Conservation (phyloP, 495 filamentous ascomycete genomes). For the Rostrohypoxylon terebratum region DNA sequence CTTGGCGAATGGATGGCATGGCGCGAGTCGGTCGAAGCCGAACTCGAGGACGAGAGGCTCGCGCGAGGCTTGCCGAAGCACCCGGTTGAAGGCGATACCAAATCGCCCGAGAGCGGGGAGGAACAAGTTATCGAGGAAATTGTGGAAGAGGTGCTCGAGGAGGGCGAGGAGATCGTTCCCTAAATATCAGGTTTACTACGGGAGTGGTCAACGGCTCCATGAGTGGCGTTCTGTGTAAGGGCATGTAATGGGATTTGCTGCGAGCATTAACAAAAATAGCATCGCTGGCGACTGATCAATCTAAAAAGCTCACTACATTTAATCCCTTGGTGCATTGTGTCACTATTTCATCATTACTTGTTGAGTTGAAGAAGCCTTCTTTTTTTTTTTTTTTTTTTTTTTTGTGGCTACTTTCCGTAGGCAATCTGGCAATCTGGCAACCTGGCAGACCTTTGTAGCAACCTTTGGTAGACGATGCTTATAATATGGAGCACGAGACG, state of each 20-base stretch:
- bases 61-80: constrained; percentile 74
- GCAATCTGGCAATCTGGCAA: too few relatives aligned
- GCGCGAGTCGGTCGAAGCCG: constrained; percentile 78
- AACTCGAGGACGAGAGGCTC: constrained; percentile 77
- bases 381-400: neutral
- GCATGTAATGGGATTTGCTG: constrained; percentile 38
- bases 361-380: neutral
- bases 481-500: constrained; percentile 13
- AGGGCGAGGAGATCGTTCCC: constrained; percentile 79
- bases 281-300: constrained; percentile 15
- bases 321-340: neutral
- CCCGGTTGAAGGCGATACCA: constrained; percentile 68
- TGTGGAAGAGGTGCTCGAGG: constrained; percentile 93
- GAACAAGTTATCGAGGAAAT: constrained; percentile 85
- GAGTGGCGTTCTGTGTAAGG: constrained; percentile 47
- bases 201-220: constrained; percentile 28
- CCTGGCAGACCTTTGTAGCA: too few relatives aligned
- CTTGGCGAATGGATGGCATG: constrained; percentile 93
- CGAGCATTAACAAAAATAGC: constrained; percentile 32
- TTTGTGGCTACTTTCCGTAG: neutral
- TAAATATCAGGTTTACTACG: constrained; percentile 12
- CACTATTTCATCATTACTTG: neutral
- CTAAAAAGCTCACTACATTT: neutral
- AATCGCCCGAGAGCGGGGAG: constrained; percentile 68
- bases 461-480: neutral